Evolutionary conservation across 345 rosid genomes (phyloP).

Genomic region (Brassica rapa): DNA sequence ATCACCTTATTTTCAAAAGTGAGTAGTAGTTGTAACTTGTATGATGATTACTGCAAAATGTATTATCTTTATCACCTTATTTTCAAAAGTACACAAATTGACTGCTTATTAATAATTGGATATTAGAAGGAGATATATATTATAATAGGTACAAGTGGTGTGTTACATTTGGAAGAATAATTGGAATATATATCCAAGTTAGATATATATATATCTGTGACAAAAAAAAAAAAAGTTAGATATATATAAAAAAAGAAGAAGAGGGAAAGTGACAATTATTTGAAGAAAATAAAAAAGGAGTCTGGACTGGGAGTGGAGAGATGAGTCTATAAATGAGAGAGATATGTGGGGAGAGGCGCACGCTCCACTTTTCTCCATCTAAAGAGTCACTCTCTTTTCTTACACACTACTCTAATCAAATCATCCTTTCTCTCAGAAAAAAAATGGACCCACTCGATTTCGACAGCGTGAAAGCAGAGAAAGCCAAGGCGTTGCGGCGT

Average conservation of each 20-base stretch:
- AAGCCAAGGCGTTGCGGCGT: conserved; percentile 38
- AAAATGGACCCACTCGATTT: conserved; percentile 22
- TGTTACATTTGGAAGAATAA: not conserved
- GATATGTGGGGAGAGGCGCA: not conserved
- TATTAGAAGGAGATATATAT: not conserved
- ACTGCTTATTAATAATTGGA: not conserved
- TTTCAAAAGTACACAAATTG: not conserved
- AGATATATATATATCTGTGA: conserved; percentile 7
- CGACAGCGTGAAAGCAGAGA: conserved; percentile 54
- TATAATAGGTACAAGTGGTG: conserved; percentile 21
- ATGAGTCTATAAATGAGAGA: conserved; percentile 46
- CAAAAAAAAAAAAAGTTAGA: too few relatives aligned
- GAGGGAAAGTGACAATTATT: conserved; percentile 30
- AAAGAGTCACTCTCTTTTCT: not conserved
- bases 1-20: not conserved
- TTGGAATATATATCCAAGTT: conserved; percentile 2
- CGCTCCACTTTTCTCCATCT: conserved; percentile 33
- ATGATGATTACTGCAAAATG: not conserved
- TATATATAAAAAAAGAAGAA: not conserved
- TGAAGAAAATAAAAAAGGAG: not conserved
- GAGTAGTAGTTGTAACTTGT: not conserved
- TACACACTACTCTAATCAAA: not conserved
- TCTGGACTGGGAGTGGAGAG: not conserved
- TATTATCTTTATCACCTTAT: not conserved
- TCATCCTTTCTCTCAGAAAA: not conserved